phyloP scores from a whole-genome alignment of 2,329 filamentous ascomycete species.

The Ustulina deusta region DNA sequence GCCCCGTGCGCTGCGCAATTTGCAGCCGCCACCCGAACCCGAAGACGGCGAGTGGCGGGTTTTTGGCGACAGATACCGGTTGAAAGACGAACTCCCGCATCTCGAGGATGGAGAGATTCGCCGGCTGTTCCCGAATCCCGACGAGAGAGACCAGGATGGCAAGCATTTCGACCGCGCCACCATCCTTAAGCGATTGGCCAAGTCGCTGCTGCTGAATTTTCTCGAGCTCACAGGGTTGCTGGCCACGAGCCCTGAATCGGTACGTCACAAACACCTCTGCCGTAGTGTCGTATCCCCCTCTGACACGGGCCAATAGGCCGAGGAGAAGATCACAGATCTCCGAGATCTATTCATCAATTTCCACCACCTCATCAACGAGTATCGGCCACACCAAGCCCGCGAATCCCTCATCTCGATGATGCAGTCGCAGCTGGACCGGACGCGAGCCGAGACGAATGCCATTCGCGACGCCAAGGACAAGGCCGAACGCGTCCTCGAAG shows the following conservation, averaged over 20 bases:
- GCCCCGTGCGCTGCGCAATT: slow-evolving; percentile 77
- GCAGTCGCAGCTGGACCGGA: slow-evolving; percentile 74
- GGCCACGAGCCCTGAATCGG: slow-evolving; percentile 70
- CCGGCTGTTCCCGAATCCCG: slow-evolving; percentile 60
- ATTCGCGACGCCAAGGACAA: slow-evolving; percentile 78
- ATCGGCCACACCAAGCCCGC: slow-evolving; percentile 79
- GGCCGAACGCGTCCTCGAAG: slow-evolving; percentile 78
- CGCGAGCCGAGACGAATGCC: slow-evolving; percentile 76
- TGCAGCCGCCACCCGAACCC: slow-evolving; percentile 85
- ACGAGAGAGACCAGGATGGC: slow-evolving; percentile 60
- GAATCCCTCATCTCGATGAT: slow-evolving; percentile 73
- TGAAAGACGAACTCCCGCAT: slow-evolving; percentile 55
- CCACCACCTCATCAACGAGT: slow-evolving; percentile 90
- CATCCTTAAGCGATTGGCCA: slow-evolving; percentile 81
- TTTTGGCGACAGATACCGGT: slow-evolving; percentile 44
- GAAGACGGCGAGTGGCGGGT: slow-evolving; percentile 69
- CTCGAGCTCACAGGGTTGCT: slow-evolving; percentile 83
- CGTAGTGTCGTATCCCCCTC: neutral
- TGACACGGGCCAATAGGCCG: slow-evolving; percentile 59
- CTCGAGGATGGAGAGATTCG: slow-evolving; percentile 82
- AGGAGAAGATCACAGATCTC: slow-evolving; percentile 81
- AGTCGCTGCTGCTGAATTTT: slow-evolving; percentile 89
- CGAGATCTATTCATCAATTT: slow-evolving; percentile 89
- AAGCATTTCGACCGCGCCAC: slow-evolving; percentile 72
- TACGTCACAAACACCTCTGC: slow-evolving; percentile 43